Base-by-base conservation (phyloP, 192 early-diverging fungal species). In the Coemansia guatemalensis region DNA sequence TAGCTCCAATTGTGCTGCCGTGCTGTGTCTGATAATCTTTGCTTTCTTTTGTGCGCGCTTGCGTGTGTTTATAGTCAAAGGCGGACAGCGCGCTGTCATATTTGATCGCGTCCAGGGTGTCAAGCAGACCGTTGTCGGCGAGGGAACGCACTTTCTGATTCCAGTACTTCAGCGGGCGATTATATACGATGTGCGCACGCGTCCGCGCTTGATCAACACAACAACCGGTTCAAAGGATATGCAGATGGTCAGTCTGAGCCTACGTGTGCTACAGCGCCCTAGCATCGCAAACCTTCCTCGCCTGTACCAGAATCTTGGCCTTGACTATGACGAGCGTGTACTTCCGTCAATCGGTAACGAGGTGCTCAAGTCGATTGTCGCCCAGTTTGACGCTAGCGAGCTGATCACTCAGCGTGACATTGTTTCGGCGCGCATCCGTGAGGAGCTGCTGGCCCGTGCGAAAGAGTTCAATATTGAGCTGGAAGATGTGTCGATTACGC, bases 161-260 rank as follows among this genome's bases (percentile, higher is more conserved):
- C 97, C 97, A n/a, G 97, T 94, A 93, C 84, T 96, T 53, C 97
- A 99, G 79, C 85, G 88, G 22, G 89, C 95, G 3, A 85, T 96
- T 47, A 69, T 89, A 52, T 95, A 88, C 60, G 97, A 99, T 73
- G 92, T 96, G 48, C 94, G 97, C 58, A 96, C 91, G 53, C 89
- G 89, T 66, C 97, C 97, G 49, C 89, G 97, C 67, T 91, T 97
- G 83, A 99, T 99, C 73, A 93, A 93, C 39, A 98, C 97, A 64
- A 97, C 93, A 1, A 99, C 97, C n/a, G 97, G 95, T 52, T 98
- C 95, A 53, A 96, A 95, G 85, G 97, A 99, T 76, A 97, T 99
- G 97, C 97, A 99, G 70, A 95, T 93, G 90, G 92, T 98, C 14
- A 91, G 89, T 30, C 86, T 98, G 71, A 96, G 93, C 57, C 84